A percentile compares a stretch with the other conserved stretches of the same genome.
Conservation (phyloP, 2,329 filamentous ascomycete genomes). For the Ophiosphaerella herpotricha region DNA sequence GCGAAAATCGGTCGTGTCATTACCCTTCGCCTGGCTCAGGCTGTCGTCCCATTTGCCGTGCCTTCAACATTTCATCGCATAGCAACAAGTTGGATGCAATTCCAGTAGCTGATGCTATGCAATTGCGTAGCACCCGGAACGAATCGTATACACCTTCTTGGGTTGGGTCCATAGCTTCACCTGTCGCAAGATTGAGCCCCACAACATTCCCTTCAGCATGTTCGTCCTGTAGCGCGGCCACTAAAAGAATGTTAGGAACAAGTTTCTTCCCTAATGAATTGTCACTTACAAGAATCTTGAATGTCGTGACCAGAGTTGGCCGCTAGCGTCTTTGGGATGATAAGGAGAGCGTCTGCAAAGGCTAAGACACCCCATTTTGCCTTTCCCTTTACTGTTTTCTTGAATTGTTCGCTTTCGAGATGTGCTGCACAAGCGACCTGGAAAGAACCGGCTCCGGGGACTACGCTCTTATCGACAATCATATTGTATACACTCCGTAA, state of each 20-base stretch:
- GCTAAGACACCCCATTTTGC: slow-evolving; percentile 94
- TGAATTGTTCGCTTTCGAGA: slow-evolving; percentile 83
- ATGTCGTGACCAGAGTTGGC: slow-evolving; percentile 96
- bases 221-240: slow-evolving; percentile 87
- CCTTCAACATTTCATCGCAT: slow-evolving; percentile 97
- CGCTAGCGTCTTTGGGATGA: slow-evolving; percentile 97
- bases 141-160: slow-evolving; percentile 94
- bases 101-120: slow-evolving; percentile 88
- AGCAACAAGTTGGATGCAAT: slow-evolving; percentile 94
- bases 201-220: slow-evolving; percentile 80
- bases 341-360: slow-evolving; percentile 89
- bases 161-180: slow-evolving; percentile 92
- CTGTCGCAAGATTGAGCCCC: slow-evolving; percentile 83
- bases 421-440: slow-evolving; percentile 91
- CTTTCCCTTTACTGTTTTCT: slow-evolving; percentile 94
- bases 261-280: background rate
- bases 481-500: slow-evolving; percentile 98
- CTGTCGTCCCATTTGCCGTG: slow-evolving; percentile 78
- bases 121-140: slow-evolving; percentile 92
- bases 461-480: slow-evolving; percentile 96
- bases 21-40: slow-evolving; percentile 23
- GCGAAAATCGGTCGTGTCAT: slow-evolving; percentile 1
- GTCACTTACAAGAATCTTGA: slow-evolving; percentile 84
- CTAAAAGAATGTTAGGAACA: slow-evolving; percentile 50
- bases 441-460: slow-evolving; percentile 93